Evolutionary conservation across 2,329 filamentous ascomycete genomes (phyloP).

Genomic region (Aspergillus phoenicis): DNA sequence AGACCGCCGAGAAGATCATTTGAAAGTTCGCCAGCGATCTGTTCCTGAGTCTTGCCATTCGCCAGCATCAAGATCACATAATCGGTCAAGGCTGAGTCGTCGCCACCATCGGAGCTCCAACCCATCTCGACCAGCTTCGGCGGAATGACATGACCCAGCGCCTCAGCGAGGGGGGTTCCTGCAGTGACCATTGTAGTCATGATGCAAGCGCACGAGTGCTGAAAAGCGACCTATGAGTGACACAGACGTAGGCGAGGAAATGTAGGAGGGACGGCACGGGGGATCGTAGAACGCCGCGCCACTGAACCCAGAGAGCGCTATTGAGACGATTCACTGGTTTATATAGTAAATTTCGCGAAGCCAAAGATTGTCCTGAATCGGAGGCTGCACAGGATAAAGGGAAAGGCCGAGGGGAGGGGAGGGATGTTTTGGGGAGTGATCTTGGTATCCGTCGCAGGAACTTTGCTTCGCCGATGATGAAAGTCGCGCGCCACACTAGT

Average conservation of each 20-base stretch:
- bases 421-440: not conserved
- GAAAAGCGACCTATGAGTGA: not conserved
- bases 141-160: conserved; percentile 79
- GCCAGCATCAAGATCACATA: conserved; percentile 97
- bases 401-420: conserved; percentile 8
- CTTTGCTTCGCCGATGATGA: conserved; percentile 20
- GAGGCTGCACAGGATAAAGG: not conserved
- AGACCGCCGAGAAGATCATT: conserved; percentile 81
- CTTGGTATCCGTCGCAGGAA: conserved; percentile 3
- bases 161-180: conserved; percentile 80
- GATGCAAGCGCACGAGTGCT: conserved; percentile 17
- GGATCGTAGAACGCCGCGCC: not conserved
- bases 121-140: conserved; percentile 90
- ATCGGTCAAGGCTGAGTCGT: conserved; percentile 83
- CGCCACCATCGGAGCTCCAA: conserved; percentile 81
- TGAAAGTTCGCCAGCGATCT: conserved; percentile 85
- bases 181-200: conserved; percentile 80
- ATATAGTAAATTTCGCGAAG: not conserved
- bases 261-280: conserved; percentile 1
- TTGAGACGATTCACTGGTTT: not conserved
- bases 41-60: conserved; percentile 88
- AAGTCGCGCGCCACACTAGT: conserved; percentile 16
- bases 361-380: not conserved
- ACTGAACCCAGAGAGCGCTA: not conserved
- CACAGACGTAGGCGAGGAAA: conserved; percentile 6